Evolutionary conservation across 139 green algal genomes (phyloP).

Genomic region (Auxenochlorella pyrenoidosa): DNA sequence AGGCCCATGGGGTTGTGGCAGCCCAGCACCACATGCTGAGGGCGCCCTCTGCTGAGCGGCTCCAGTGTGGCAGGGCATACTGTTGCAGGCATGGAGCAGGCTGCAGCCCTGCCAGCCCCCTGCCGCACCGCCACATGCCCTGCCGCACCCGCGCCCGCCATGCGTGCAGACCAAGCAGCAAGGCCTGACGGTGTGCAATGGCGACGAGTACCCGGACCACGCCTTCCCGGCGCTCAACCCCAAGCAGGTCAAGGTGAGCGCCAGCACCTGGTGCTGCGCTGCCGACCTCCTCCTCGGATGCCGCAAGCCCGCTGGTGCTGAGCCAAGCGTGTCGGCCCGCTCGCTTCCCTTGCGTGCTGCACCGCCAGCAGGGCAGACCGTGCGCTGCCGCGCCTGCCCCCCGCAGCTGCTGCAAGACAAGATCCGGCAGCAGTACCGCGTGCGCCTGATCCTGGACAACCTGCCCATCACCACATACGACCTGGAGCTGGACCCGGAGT

Average conservation of each 20-base stretch:
- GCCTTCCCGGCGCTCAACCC: constrained; percentile 49
- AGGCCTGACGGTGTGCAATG: constrained; percentile 62
- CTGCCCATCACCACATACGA: constrained; percentile 94
- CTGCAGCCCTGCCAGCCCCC: too few relatives aligned
- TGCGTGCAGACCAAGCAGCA: constrained; percentile 60
- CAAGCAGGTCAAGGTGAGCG: constrained; percentile 68
- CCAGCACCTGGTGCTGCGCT: neutral
- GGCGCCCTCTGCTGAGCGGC: too few relatives aligned
- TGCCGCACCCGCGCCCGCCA: neutral
- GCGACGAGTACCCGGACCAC: constrained; percentile 55
- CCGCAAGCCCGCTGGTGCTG: too few relatives aligned
- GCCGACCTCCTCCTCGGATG: too few relatives aligned
- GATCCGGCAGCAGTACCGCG: constrained; percentile 89
- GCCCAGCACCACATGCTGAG: too few relatives aligned
- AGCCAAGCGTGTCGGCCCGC: too few relatives aligned
- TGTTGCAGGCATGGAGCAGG: too few relatives aligned
- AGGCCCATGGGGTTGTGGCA: neutral
- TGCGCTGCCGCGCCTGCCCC: neutral
- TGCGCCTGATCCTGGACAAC: constrained; percentile 97
- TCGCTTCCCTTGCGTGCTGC: too few relatives aligned
- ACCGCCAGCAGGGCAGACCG: too few relatives aligned
- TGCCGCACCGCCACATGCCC: neutral
- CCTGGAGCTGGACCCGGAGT: constrained; percentile 71
- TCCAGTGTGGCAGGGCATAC: too few relatives aligned
- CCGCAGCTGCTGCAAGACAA: constrained; percentile 68